Evolutionary conservation across 345 rosid genomes (phyloP), one percentile per base, ranked within the genome.

Genomic region (Sonneratia caseolaris): DNA sequence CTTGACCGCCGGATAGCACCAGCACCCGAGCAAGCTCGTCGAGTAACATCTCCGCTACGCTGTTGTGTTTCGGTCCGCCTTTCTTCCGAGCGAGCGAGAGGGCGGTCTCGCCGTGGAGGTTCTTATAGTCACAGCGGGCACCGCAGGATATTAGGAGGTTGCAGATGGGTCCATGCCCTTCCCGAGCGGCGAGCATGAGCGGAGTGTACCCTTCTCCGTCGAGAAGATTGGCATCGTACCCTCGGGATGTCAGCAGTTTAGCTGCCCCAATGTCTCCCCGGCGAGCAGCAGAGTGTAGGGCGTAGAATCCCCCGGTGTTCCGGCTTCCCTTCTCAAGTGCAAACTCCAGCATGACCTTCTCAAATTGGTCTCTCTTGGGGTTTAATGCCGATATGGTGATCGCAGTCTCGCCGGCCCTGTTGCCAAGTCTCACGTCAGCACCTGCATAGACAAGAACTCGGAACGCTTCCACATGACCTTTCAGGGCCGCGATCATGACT

Each of bases 241-340:
- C 96, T 71, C 83, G 87, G 32, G 82, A 85, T 22, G 81, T 77
- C 79, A 95, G 75, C 71, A 92, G 80, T 76, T 76, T 75, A 68
- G 84, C 97, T 4, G 99, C 96, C 38, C 81, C 88, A 43, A 85
- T 45, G 71, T 89, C 99, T 64, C 98, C 97, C 56, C 83, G 92
- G 65, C 99, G 89, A 21, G 98, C 98, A 48, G 97, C 99, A 69
- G 91, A 95, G 73, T 95, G 99, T 74, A 95, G 76, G 5, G 99
- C 99, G 48, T 82, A 87, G 83, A 95, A 95, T 35, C 97, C 97
- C 35, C 88, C 90, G 2, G 88, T 86, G 76, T 85, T 76, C 67
- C 73, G 80, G 64, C 82, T 88, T 42, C 97, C 99, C 76, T 85
- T 88, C 79, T 95, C 96, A 0, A 92, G 91, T 8, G 97, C 90